Base-by-base conservation (phyloP, 2,329 filamentous ascomycete genomes). In the Alternaria consortialis region DNA sequence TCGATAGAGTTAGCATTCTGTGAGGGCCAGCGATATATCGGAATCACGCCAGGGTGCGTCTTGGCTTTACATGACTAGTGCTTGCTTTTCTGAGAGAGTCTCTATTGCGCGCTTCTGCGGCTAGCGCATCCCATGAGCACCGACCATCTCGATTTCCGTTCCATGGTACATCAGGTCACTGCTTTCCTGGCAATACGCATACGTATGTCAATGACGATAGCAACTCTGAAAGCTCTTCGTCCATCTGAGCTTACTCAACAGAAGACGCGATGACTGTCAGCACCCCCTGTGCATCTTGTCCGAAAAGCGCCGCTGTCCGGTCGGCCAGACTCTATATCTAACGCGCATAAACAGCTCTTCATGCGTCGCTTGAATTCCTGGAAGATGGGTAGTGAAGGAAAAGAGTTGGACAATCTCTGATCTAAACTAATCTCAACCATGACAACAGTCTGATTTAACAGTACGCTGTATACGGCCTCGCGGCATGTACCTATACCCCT, bases 61-160 rank as follows among this genome's bases (percentile, higher is more conserved):
- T 50, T 39, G 37, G 37, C 20, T 42, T 27, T 31, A 37, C 23
- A 37, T 40, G 44, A 51, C 44, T 48, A 56, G 27, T 31, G 15
- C 17, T 31, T 59, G 43, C 44, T 56, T 59, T 46, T 59, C 42
- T 5, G 43, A 32, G 43, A 27, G 20, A 50, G 46, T 7, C 46
- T 27, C 39, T 23, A 11, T 42, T 23, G 39, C 20, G 40, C 40
- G 25, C 40, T 43, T 43, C 12, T 13, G 1, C 27, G 40, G 40
- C 40, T 32, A 32, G 31, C 32, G 31, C 31, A 34, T 34, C 34
- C 20, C n/a, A 15, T 9, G 13, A 50, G 31, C 46, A 34, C 31
- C 7, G 20, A 50, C 46, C 31, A n/a, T 50, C n/a, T 20, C 31
- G 31, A 36, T 50, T n/a, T 25, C 13, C 13, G 20, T 15, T 34